Base-by-base conservation (phyloP, 371 early-diverging fungal genomes). In the Zychaea mexicana region DNA sequence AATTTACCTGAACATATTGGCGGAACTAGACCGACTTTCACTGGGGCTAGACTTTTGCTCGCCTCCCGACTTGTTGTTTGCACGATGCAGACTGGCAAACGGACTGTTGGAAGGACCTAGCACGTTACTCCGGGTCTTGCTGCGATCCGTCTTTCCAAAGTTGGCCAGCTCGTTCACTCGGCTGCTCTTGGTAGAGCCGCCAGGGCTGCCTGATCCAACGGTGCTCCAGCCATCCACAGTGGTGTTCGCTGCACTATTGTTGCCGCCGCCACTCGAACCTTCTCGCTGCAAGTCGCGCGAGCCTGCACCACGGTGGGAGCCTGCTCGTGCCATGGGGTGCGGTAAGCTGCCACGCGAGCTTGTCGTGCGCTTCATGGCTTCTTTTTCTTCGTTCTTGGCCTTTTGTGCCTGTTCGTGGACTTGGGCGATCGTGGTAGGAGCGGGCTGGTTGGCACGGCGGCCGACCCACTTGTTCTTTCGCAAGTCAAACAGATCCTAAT, bases 401-500 rank as follows among this genome's bases (percentile, higher is more conserved):
- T 87, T 78, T 58, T 74, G 73, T 42, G 84, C 87, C 74, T 93
- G 61, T 69, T 91, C 89, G 68, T 90, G 96, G 69, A 98, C 93
- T 77, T 94, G 89, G 24, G 93, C 91, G 73, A 95, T 90, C 8
- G 94, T 95, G 72, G 92, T 90, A 32, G 96, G 96, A 7, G 93
- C 95, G 27, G 85, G 72, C 32, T 77, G 78, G 61, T 85, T 77
- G 17, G 74, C 80, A 60, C 81, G 80, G 52, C 90, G 83, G 32
- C 78, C 70, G 4, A 79, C 80, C 97, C 98, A 97, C 52, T 87
- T 85, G 76, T 79, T 85, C 77, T 83, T 83, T 60, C 98, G 90
- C 56, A 96, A 81, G 61, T 97, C 97, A 57, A 97, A 89, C 22
- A 97, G 81, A 75, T 97, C 98, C 74, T 78, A 54, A 57, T 52